Conservation (phyloP, 345 rosid species). For the Eucalyptus victrix region DNA sequence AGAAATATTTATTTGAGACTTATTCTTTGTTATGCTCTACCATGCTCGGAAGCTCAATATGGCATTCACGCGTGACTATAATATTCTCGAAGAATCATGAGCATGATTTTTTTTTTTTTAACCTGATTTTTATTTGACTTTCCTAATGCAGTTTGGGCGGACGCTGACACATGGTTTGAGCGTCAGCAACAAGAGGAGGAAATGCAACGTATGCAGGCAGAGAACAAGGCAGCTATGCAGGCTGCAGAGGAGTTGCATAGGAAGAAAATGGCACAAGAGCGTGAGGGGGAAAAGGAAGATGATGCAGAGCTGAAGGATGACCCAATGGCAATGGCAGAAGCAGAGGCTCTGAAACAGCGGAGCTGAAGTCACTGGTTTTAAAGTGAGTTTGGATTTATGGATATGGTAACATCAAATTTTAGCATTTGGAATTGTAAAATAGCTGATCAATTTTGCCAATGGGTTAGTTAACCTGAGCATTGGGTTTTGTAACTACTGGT, state of each 20-base stretch:
- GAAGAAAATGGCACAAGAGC: conserved; percentile 72
- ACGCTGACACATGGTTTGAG: conserved; percentile 98
- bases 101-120: background rate
- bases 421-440: background rate
- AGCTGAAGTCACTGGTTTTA: background rate
- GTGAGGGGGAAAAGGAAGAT: conserved; percentile 89
- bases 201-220: conserved; percentile 66
- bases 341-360: conserved; percentile 28
- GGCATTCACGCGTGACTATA: background rate
- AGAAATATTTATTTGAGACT: background rate
- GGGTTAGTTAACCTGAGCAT: background rate
- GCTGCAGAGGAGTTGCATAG: conserved; percentile 91
- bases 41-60: background rate
- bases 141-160: conserved; percentile 77
- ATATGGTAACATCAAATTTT: background rate
- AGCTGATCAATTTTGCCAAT: background rate
- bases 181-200: conserved; percentile 93
- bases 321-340: conserved; percentile 82
- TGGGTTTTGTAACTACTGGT: background rate
- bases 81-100: background rate
- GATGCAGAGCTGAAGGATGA: conserved; percentile 62
- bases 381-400: background rate
- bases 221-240: conserved; percentile 72
- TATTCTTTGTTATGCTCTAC: background rate
- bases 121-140: background rate